phyloP scores from a whole-genome alignment of 768 basidiomycete species.

The Crepidotus variabilis region DNA sequence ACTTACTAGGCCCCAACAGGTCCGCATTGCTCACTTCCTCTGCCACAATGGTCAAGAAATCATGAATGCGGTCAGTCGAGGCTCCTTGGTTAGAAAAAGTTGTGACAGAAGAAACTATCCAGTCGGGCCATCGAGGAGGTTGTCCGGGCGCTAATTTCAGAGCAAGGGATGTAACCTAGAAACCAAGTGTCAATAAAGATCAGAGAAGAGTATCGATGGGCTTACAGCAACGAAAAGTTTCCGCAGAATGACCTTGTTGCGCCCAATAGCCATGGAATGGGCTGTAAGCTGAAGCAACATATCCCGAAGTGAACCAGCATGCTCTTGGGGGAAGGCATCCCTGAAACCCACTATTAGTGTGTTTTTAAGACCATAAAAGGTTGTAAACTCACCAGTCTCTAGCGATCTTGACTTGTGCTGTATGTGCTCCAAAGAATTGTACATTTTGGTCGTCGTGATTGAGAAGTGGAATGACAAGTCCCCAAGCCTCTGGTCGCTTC shows the following conservation, averaged over 20 bases:
- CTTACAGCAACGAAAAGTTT: slow-evolving; percentile 87
- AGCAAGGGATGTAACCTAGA: slow-evolving; percentile 66
- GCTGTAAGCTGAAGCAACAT: slow-evolving; percentile 69
- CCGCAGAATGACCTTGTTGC: slow-evolving; percentile 69
- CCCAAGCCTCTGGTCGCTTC: slow-evolving; percentile 79
- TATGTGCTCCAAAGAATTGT: slow-evolving; percentile 94
- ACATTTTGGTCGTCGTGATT: slow-evolving; percentile 69
- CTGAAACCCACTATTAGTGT: slow-evolving; percentile 30
- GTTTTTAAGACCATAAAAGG: background rate
- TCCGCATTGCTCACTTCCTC: slow-evolving; percentile 80
- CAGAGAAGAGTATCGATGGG: slow-evolving; percentile 8
- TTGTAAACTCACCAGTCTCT: slow-evolving; percentile 72
- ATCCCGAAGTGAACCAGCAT: slow-evolving; percentile 55
- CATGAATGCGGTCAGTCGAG: slow-evolving; percentile 56
- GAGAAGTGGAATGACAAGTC: slow-evolving; percentile 41
- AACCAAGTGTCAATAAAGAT: slow-evolving; percentile 2
- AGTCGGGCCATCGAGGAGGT: slow-evolving; percentile 67
- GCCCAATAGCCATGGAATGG: slow-evolving; percentile 54
- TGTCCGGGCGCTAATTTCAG: slow-evolving; percentile 61
- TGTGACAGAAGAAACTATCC: slow-evolving; percentile 65
- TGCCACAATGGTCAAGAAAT: slow-evolving; percentile 79
- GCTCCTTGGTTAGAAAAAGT: slow-evolving; percentile 59
- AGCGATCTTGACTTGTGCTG: slow-evolving; percentile 89
- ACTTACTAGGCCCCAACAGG: slow-evolving; percentile 72
- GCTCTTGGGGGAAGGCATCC: slow-evolving; percentile 69